These are phyloP conservation scores for Coriolopsis trogii DNA, from an alignment of 1,284 basidiomycete genomes.

Conservation along the genomic window DNA sequence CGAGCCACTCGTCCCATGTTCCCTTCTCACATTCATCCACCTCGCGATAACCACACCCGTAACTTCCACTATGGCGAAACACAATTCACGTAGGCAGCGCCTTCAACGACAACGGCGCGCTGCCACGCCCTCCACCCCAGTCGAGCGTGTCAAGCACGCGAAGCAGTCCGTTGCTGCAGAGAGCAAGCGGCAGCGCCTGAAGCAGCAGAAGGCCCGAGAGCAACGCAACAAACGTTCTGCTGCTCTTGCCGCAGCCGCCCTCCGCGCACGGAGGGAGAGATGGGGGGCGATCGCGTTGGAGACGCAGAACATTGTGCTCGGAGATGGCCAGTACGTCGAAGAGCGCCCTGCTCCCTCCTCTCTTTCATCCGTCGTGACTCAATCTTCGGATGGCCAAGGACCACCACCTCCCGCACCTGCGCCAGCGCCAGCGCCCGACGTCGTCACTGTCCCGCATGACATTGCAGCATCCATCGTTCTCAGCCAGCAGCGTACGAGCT, in stretches of 20 bases:
- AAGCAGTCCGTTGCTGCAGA: constrained; percentile 15
- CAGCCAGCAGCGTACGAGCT: constrained; percentile 42
- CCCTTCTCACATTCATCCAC: constrained; percentile 4
- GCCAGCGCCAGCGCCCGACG: constrained; percentile 1
- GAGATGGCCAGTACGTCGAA: constrained; percentile 49
- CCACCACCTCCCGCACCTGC: no score
- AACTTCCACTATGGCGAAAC: constrained; percentile 17
- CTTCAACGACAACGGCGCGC: constrained; percentile 15
- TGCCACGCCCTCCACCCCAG: constrained; percentile 20
- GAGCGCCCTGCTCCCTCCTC: constrained; percentile 35
- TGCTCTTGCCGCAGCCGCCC: constrained; percentile 12
- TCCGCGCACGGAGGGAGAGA: constrained; percentile 27
- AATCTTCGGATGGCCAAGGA: constrained; percentile 21
- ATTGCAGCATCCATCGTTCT: constrained; percentile 41
- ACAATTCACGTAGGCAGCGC: constrained; percentile 5
- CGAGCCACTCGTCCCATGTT: constrained; percentile 9
- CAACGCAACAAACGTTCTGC: constrained; percentile 2
- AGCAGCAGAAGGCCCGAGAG: constrained; percentile 19
- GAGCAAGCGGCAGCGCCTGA: constrained; percentile 22
- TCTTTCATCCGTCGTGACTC: constrained; percentile 27
- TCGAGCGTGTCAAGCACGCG: constrained; percentile 17
- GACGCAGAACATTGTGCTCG: constrained; percentile 44
- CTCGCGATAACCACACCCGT: background rate
- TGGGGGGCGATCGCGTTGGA: constrained; percentile 41
- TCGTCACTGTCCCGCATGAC: constrained; percentile 34